Conservation (phyloP, 495 filamentous ascomycete genomes). For the Daldinia grandis region DNA sequence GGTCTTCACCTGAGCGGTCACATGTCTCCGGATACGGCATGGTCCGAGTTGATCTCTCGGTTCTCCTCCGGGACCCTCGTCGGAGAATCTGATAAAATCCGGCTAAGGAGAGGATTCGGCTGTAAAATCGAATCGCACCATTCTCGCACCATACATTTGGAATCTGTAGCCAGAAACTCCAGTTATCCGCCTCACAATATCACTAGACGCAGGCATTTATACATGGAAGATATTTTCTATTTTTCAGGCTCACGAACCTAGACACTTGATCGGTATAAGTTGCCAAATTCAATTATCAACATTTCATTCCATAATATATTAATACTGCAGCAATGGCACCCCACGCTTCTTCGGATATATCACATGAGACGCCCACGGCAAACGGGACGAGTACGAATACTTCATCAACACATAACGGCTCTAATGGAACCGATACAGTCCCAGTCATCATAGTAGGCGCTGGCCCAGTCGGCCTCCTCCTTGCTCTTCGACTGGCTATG, state of each 20-base stretch:
- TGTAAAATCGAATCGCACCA: neutral
- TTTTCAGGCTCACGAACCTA: neutral
- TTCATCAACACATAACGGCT: neutral
- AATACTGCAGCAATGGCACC: neutral
- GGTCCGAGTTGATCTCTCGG: neutral
- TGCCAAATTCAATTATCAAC: neutral
- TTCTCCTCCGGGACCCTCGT: conserved; percentile 8
- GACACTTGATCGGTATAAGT: neutral
- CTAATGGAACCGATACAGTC: neutral
- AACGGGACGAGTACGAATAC: neutral
- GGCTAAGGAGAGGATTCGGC: neutral
- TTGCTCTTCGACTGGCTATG: conserved; percentile 16
- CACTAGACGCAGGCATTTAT: neutral
- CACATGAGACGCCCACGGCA: neutral
- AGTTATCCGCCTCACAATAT: neutral
- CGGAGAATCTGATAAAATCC: neutral
- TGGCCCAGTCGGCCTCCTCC: conserved; percentile 15
- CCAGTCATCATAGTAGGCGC: conserved; percentile 19
- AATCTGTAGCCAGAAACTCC: neutral
- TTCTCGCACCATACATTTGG: neutral
- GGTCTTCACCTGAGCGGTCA: neutral
- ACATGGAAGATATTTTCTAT: neutral
- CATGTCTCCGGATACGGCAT: conserved; percentile 2
- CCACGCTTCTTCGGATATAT: neutral
- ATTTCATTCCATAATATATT: neutral